Conservation (phyloP, 1,139 yeast species). For the Blastobotrys petasosporus region DNA sequence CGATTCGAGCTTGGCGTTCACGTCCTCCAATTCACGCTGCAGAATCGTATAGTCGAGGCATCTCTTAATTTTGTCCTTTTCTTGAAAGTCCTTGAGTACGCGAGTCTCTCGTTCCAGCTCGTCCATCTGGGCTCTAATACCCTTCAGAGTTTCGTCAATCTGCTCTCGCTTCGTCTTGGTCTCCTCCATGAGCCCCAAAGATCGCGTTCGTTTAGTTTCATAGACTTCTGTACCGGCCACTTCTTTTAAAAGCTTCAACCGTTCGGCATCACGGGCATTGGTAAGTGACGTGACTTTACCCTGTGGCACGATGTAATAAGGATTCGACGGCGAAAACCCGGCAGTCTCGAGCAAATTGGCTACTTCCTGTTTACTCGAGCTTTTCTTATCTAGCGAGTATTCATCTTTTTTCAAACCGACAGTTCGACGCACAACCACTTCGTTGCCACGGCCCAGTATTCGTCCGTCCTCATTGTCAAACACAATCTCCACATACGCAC, state of each 20-base stretch:
- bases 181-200: constrained; percentile 70
- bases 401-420: constrained; percentile 92
- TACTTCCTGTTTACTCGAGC: constrained; percentile 75
- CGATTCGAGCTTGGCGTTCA: constrained; percentile 54
- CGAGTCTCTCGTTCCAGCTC: constrained; percentile 79
- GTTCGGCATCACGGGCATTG: constrained; percentile 79
- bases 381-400: constrained; percentile 63
- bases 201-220: constrained; percentile 73
- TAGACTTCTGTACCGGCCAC: constrained; percentile 95
- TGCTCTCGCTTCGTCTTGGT: constrained; percentile 65
- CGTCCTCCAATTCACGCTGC: constrained; percentile 65
- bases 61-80: constrained; percentile 61
- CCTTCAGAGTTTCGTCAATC: constrained; percentile 66
- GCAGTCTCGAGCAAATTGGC: constrained; percentile 84
- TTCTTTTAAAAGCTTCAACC: constrained; percentile 73
- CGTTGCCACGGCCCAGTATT: constrained; percentile 60
- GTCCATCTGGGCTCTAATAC: constrained; percentile 63
- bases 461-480: constrained; percentile 78
- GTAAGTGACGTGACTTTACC: constrained; percentile 80
- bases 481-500: constrained; percentile 85
- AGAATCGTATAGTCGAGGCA: constrained; percentile 68
- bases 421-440: constrained; percentile 74
- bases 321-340: constrained; percentile 85
- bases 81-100: constrained; percentile 66
- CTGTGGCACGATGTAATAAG: constrained; percentile 96